Conservation (phyloP, 2,329 filamentous ascomycete genomes). For the Ophiostoma ulmi region DNA sequence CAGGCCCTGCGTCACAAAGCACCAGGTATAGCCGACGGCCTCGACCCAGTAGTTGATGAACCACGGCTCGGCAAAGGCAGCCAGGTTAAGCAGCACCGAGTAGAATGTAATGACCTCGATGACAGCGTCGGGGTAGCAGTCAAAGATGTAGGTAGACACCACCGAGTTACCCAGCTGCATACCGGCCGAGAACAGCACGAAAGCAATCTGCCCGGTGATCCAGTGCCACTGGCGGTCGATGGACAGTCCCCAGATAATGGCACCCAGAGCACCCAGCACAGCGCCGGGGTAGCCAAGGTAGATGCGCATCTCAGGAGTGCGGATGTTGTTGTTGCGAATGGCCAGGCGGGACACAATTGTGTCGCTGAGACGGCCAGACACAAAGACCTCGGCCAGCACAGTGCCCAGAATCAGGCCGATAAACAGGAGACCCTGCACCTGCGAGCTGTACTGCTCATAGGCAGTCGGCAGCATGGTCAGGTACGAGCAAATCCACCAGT, state of each 20-base stretch:
- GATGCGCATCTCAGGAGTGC: conserved; percentile 50
- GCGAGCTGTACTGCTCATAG: conserved; percentile 43
- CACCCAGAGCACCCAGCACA: conserved; percentile 43
- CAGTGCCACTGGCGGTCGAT: conserved; percentile 51
- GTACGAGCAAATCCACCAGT: conserved; percentile 51
- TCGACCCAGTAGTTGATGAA: conserved; percentile 20
- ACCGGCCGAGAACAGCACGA: conserved; percentile 51
- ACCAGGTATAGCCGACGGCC: conserved; percentile 18
- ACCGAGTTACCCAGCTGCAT: conserved; percentile 54
- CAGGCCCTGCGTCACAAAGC: conserved; percentile 16
- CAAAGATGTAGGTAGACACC: conserved; percentile 35
- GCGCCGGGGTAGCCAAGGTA: conserved; percentile 53
- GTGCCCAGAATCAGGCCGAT: conserved; percentile 51
- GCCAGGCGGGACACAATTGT: conserved; percentile 44
- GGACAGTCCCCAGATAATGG: conserved; percentile 52
- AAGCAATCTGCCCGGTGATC: conserved; percentile 52
- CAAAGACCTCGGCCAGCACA: conserved; percentile 46
- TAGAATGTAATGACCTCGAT: conserved; percentile 18
- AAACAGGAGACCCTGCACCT: conserved; percentile 50
- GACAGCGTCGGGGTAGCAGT: conserved; percentile 13
- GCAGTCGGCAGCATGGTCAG: conserved; percentile 50
- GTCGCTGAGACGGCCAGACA: conserved; percentile 51
- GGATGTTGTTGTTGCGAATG: conserved; percentile 36
- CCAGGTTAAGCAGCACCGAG: conserved; percentile 17
- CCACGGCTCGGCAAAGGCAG: conserved; percentile 18